Percentiles rank a stretch among this genome's conserved stretches.
Evolutionary conservation across 2,329 filamentous ascomycete species (phyloP).

Genomic region (Trichothecium sympodiale): DNA sequence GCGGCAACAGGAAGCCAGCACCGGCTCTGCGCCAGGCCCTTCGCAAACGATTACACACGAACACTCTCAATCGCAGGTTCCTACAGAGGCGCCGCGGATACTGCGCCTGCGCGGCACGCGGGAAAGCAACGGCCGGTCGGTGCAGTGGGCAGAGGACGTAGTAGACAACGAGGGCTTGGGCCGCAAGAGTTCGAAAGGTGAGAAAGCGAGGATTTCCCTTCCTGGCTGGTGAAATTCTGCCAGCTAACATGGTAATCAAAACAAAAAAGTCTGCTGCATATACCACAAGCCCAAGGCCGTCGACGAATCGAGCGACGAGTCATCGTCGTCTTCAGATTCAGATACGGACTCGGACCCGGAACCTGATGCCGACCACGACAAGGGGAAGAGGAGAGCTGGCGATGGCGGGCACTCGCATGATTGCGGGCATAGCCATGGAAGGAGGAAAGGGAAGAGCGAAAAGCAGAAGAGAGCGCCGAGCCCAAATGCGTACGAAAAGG

Average conservation of each 20-base stretch:
- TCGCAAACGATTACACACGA: conserved; percentile 23
- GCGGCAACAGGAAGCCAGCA: conserved; percentile 12
- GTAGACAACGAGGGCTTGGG: conserved; percentile 93
- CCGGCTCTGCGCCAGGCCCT: conserved; percentile 13
- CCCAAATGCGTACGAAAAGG: conserved; percentile 74
- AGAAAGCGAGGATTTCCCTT: conserved; percentile 6
- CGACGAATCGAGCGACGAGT: conserved; percentile 70
- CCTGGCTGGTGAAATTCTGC: not conserved
- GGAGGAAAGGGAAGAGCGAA: conserved; percentile 18
- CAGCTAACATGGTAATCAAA: not conserved
- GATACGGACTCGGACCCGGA: conserved; percentile 32
- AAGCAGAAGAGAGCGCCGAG: conserved; percentile 43
- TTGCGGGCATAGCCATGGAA: conserved; percentile 25
- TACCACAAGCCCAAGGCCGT: conserved; percentile 78
- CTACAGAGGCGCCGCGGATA: conserved; percentile 23
- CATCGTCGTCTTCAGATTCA: conserved; percentile 44
- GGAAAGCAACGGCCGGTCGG: conserved; percentile 42
- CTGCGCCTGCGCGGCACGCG: conserved; percentile 42
- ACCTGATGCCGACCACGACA: conserved; percentile 16
- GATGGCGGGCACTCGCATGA: conserved; percentile 29
- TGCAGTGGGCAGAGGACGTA: conserved; percentile 88
- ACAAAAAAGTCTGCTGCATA: conserved; percentile 88
- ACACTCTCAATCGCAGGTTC: conserved; percentile 14
- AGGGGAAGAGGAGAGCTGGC: conserved; percentile 20
- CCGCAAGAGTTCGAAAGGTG: conserved; percentile 90